phyloP scores from a whole-genome alignment of 176 grass and related monocot species.

The Aegilops umbellulata region DNA sequence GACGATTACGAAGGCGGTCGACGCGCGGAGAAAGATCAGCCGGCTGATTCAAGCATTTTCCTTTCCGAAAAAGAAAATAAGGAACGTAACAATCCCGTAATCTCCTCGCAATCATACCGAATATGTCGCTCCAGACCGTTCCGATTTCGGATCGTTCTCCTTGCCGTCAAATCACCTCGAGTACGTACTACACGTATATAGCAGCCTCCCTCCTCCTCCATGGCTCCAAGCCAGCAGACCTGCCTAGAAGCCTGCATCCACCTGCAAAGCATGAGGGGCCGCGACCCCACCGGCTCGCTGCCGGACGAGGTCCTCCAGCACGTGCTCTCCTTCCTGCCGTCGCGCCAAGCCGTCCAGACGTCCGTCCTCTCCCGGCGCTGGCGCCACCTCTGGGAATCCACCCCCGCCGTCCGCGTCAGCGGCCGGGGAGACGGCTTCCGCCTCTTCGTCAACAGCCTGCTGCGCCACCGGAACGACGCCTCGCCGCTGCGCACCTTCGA shows the following conservation, averaged over 20 bases:
- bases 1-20: too few relatives aligned
- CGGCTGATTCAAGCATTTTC: too few relatives aligned
- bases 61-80: too few relatives aligned
- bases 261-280: neutral
- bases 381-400: neutral
- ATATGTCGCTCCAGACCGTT: neutral
- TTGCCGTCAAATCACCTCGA: neutral
- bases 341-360: neutral
- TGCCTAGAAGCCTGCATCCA: neutral
- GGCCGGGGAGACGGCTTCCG: neutral
- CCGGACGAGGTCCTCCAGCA: constrained; percentile 4
- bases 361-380: neutral
- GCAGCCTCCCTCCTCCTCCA: neutral
- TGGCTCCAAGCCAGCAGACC: neutral
- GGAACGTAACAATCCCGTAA: neutral
- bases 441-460: neutral
- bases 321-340: constrained; percentile 6
- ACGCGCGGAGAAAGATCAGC: too few relatives aligned
- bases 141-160: neutral
- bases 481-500: neutral
- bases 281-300: neutral
- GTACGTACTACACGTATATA: neutral
- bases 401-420: neutral
- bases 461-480: neutral
- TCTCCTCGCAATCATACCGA: neutral